These are phyloP conservation scores for Xylariaceae sp. DNA, from an alignment of 2,329 filamentous ascomycete species.

Conservation along the genomic window DNA sequence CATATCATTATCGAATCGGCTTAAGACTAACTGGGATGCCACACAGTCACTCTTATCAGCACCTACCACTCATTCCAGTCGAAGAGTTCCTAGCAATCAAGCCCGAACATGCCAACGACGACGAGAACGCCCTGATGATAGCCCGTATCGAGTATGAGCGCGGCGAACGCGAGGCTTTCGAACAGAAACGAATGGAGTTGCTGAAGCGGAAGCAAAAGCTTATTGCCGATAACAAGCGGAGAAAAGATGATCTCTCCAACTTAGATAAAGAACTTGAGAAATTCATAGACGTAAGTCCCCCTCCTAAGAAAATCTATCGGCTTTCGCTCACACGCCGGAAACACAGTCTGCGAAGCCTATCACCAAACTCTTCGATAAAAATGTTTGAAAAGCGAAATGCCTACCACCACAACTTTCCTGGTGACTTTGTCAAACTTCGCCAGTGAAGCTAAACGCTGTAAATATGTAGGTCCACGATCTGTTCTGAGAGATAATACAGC, in stretches of 20 bases:
- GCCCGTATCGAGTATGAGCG: constrained; percentile 90
- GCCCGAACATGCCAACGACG: constrained; percentile 67
- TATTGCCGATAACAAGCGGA: constrained; percentile 75
- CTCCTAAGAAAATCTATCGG: constrained; percentile 14
- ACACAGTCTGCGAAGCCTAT: constrained; percentile 79
- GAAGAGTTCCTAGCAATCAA: constrained; percentile 76
- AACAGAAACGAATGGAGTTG: constrained; percentile 76
- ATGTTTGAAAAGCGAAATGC: constrained; percentile 18
- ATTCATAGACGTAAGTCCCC: constrained; percentile 73
- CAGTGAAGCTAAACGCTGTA: no score
- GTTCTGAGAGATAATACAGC: no score
- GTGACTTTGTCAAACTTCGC: no score
- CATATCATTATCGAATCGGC: constrained; percentile 13
- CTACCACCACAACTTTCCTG: background rate
- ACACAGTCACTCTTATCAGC: constrained; percentile 76
- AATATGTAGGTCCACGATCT: no score
- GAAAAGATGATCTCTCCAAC: constrained; percentile 88
- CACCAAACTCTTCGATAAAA: constrained; percentile 77
- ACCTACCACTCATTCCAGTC: constrained; percentile 77
- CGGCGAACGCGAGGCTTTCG: constrained; percentile 75
- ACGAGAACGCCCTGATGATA: constrained; percentile 80
- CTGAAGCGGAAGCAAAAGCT: constrained; percentile 63
- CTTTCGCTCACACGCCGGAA: constrained; percentile 13
- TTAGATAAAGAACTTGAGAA: constrained; percentile 90
- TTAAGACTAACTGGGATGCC: constrained; percentile 20